Evolutionary conservation across 2,329 filamentous ascomycete species (phyloP).

Genomic region (Aspergillus unguis): DNA sequence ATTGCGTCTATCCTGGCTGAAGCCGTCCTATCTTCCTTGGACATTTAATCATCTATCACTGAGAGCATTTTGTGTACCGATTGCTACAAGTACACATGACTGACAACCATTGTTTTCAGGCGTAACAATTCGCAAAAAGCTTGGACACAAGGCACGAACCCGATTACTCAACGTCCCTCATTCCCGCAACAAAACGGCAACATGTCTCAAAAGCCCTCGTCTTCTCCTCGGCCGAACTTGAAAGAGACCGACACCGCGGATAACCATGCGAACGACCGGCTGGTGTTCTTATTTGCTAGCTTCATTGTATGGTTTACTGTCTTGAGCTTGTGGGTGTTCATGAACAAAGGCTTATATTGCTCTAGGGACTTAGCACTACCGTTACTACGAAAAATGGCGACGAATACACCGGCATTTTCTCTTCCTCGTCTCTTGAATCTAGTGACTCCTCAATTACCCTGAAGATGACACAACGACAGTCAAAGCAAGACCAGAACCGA

Average conservation of each 20-base stretch:
- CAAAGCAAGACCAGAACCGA: constrained; percentile 34
- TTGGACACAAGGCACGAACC: constrained; percentile 60
- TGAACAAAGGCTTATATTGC: constrained; percentile 17
- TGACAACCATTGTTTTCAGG: constrained; percentile 27
- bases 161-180: constrained; percentile 56
- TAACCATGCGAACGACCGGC: constrained; percentile 58
- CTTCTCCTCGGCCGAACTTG: constrained; percentile 37
- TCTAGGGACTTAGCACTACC: constrained; percentile 54
- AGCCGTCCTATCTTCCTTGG: not conserved
- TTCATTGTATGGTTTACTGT: constrained; percentile 52
- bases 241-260: constrained; percentile 54
- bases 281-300: constrained; percentile 58
- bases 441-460: constrained; percentile 55
- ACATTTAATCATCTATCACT: not conserved
- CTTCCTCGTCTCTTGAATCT: constrained; percentile 52
- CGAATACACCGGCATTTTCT: constrained; percentile 60
- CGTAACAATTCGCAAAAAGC: constrained; percentile 57
- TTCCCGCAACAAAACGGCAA: constrained; percentile 54
- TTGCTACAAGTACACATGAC: not conserved
- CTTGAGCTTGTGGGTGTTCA: not conserved
- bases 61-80: not conserved
- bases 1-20: not conserved
- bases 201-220: constrained; percentile 42
- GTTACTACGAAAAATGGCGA: constrained; percentile 61
- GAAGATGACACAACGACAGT: constrained; percentile 62